phyloP scores from a whole-genome alignment of 495 filamentous ascomycete genomes.

The Penicillium roqueforti region DNA sequence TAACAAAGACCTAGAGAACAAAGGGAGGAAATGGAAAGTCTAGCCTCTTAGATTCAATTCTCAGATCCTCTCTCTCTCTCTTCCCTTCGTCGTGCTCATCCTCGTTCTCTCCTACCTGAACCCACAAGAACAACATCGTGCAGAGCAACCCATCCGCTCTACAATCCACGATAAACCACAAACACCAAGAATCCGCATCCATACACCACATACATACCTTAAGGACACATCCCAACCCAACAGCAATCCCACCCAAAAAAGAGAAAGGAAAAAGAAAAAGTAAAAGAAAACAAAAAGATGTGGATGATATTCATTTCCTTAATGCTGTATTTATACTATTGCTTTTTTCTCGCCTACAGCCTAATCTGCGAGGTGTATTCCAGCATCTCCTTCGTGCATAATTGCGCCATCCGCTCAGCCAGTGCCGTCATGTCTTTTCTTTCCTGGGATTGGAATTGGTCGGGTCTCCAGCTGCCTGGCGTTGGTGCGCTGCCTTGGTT shows the following conservation, averaged over 20 bases:
- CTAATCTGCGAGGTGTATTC: background rate
- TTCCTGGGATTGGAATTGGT: background rate
- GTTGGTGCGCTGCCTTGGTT: background rate
- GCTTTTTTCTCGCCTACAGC: background rate
- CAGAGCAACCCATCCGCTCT: background rate
- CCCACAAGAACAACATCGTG: background rate
- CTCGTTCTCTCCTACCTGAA: background rate
- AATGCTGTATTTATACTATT: background rate
- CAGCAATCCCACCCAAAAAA: background rate
- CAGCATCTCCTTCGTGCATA: background rate
- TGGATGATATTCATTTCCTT: background rate
- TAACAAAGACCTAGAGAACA: background rate
- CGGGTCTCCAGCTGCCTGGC: background rate
- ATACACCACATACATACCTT: background rate
- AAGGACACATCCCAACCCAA: background rate
- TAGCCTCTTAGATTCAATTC: too few relatives aligned
- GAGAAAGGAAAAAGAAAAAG: too few relatives aligned
- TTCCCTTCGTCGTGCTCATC: background rate
- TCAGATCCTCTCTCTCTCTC: background rate
- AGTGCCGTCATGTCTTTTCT: conserved; percentile 12
- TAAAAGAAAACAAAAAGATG: background rate
- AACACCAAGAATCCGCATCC: background rate
- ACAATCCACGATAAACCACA: background rate
- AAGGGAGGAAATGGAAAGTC: background rate
- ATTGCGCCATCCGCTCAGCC: conserved; percentile 14